Percentiles rank a stretch among this genome's conserved stretches.
These are phyloP conservation scores for Dorcoceras hygrometricum DNA, from an alignment of 257 asterid genomes.

Conservation along the genomic window DNA sequence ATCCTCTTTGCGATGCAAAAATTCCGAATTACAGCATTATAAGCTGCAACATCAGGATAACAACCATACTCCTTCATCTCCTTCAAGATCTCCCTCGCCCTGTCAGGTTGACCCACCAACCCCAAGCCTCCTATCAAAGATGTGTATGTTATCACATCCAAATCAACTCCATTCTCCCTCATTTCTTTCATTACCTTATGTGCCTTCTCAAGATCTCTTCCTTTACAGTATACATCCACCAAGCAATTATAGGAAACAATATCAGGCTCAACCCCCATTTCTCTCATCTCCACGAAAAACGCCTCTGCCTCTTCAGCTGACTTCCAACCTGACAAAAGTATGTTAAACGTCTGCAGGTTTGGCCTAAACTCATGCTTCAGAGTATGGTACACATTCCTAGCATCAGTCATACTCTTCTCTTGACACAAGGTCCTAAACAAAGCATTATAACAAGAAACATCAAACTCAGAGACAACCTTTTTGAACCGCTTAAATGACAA, in stretches of 20 bases:
- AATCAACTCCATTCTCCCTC: slow-evolving; percentile 62
- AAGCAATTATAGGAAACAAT: slow-evolving; percentile 79
- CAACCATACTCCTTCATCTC: slow-evolving; percentile 92
- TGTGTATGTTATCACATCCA: slow-evolving; percentile 82
- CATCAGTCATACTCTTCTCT: slow-evolving; percentile 90
- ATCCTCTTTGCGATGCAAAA: slow-evolving; percentile 87
- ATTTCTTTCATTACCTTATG: slow-evolving; percentile 50
- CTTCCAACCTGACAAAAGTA: slow-evolving; percentile 86
- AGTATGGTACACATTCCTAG: slow-evolving; percentile 70
- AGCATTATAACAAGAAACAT: slow-evolving; percentile 62
- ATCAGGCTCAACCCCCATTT: slow-evolving; percentile 72
- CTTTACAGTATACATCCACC: slow-evolving; percentile 84
- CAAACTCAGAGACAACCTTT: slow-evolving; percentile 56
- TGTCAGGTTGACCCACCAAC: slow-evolving; percentile 84
- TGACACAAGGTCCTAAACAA: slow-evolving; percentile 77
- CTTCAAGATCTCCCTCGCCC: slow-evolving; percentile 75
- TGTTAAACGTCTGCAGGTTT: slow-evolving; percentile 72
- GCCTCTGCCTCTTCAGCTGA: slow-evolving; percentile 69
- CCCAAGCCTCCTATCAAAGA: slow-evolving; percentile 89
- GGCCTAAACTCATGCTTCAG: slow-evolving; percentile 77
- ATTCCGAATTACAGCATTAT: slow-evolving; percentile 78
- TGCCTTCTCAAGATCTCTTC: slow-evolving; percentile 71
- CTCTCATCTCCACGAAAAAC: slow-evolving; percentile 67
- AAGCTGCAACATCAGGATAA: slow-evolving; percentile 85
- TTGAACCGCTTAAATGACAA: slow-evolving; percentile 61